These are phyloP conservation scores for Sicyos baderoa DNA, from an alignment of 306 rosid genomes.

Conservation along the genomic window DNA sequence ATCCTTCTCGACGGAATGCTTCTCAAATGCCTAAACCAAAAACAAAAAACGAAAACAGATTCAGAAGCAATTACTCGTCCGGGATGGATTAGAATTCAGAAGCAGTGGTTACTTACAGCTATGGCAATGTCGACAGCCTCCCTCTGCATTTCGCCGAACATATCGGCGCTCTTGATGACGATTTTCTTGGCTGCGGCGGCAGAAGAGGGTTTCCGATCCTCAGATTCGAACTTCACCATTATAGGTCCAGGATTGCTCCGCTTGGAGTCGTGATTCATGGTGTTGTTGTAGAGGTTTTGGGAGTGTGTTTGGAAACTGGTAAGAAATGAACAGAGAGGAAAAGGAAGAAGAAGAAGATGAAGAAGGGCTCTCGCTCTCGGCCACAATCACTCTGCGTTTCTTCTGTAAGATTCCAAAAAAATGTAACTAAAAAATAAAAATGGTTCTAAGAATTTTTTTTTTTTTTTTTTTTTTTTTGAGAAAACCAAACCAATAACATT, in stretches of 20 bases:
- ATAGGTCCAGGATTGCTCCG: conserved; percentile 39
- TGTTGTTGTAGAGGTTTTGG: neutral
- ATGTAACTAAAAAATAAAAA: too few species aligned
- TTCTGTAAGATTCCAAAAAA: conserved; percentile 17
- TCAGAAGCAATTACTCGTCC: neutral
- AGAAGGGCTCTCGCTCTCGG: neutral
- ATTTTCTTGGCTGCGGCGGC: conserved; percentile 48
- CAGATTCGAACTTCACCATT: conserved; percentile 40
- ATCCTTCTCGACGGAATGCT: conserved; percentile 74
- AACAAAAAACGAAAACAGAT: neutral
- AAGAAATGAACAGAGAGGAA: neutral
- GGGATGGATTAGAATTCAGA: neutral
- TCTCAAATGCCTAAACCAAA: conserved; percentile 71
- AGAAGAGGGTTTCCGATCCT: conserved; percentile 61
- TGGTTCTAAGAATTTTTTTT: too few species aligned
- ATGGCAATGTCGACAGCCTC: conserved; percentile 43
- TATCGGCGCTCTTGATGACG: conserved; percentile 86
- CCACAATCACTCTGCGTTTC: conserved; percentile 14
- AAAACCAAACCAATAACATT: too few species aligned
- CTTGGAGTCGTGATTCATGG: conserved; percentile 61
- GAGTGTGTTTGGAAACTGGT: neutral
- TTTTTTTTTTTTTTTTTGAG: too few species aligned
- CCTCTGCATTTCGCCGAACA: conserved; percentile 59
- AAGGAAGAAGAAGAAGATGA: neutral
- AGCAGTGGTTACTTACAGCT: conserved; percentile 32